These are phyloP conservation scores for Protomyces macrosporus DNA, from an alignment of 1,139 yeast genomes.

Conservation along the genomic window DNA sequence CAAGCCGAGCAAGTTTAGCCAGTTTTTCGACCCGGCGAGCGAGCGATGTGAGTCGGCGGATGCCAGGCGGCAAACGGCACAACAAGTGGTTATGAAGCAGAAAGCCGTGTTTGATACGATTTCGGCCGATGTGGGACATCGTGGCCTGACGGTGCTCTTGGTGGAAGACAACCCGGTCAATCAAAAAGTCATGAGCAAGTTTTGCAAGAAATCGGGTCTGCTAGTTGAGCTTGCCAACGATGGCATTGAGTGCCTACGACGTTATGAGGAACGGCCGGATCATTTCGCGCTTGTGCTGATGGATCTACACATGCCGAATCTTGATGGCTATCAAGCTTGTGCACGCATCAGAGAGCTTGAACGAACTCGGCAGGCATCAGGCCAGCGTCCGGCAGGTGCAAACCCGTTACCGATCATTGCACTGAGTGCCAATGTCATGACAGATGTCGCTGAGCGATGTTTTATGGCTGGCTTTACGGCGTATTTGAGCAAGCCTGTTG, in stretches of 20 bases:
- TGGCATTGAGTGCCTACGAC: constrained; percentile 78
- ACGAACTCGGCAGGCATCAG: neutral
- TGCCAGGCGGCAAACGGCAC: constrained; percentile 17
- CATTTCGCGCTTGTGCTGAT: constrained; percentile 49
- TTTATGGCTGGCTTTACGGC: constrained; percentile 83
- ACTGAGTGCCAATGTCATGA: constrained; percentile 90
- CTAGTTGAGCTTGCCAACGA: constrained; percentile 74
- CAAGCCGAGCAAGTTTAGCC: constrained; percentile 31
- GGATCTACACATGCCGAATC: constrained; percentile 29
- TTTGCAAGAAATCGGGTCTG: constrained; percentile 73
- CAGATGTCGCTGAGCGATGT: constrained; percentile 80
- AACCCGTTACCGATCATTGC: constrained; percentile 56
- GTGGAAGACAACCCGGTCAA: constrained; percentile 92
- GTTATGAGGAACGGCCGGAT: constrained; percentile 37
- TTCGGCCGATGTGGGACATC: constrained; percentile 11
- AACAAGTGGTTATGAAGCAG: constrained; percentile 22
- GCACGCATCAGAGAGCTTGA: constrained; percentile 52
- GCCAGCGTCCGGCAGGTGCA: neutral
- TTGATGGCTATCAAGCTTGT: constrained; percentile 29
- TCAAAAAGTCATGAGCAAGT: constrained; percentile 81
- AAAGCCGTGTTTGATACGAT: constrained; percentile 23
- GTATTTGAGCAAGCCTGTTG: constrained; percentile 71
- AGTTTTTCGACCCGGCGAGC: constrained; percentile 29
- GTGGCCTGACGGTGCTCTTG: constrained; percentile 52
- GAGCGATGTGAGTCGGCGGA: constrained; percentile 21